A percentile compares a stretch with the other conserved stretches of the same genome.
These are phyloP conservation scores for Pelargonium cotyledonis DNA, from an alignment of 441 rosid genomes.

Conservation along the genomic window DNA sequence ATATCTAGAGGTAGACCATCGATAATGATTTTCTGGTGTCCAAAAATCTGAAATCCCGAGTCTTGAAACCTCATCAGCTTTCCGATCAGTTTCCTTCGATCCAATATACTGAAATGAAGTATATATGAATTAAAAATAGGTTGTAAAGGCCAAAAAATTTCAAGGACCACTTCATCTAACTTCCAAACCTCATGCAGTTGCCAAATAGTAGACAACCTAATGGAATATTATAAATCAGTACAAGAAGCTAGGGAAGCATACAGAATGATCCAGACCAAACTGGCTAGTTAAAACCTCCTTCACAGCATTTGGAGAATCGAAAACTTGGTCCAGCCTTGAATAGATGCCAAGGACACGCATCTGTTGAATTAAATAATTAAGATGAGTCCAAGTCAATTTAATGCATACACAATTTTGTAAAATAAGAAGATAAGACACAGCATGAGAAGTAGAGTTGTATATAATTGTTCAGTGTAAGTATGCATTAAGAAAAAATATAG, in stretches of 20 bases:
- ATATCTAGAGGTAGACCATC: conserved; percentile 84
- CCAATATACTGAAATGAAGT: conserved; percentile 64
- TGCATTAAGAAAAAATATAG: no score
- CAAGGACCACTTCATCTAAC: not conserved
- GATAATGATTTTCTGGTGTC: conserved; percentile 94
- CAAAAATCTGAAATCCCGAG: conserved; percentile 74
- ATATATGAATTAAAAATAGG: conserved; percentile 15
- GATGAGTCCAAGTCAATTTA: not conserved
- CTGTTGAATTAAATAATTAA: conserved; percentile 27
- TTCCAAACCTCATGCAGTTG: conserved; percentile 9
- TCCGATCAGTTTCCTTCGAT: conserved; percentile 68
- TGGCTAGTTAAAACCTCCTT: conserved; percentile 84
- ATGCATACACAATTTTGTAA: not conserved
- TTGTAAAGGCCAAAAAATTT: conserved; percentile 4
- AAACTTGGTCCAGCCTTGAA: conserved; percentile 81
- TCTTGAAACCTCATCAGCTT: conserved; percentile 67
- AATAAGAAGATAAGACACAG: not conserved
- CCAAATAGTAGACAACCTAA: not conserved
- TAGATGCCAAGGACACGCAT: conserved; percentile 69
- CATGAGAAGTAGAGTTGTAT: not conserved
- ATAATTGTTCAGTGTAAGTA: no score
- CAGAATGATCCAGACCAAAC: conserved; percentile 61
- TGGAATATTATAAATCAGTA: conserved; percentile 8
- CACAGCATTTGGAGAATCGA: conserved; percentile 84
- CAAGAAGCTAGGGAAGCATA: conserved; percentile 31